Evolutionary conservation across 2,329 filamentous ascomycete species (phyloP), one percentile per base, ranked within the genome.

Genomic region (Fusarium scirpi): DNA sequence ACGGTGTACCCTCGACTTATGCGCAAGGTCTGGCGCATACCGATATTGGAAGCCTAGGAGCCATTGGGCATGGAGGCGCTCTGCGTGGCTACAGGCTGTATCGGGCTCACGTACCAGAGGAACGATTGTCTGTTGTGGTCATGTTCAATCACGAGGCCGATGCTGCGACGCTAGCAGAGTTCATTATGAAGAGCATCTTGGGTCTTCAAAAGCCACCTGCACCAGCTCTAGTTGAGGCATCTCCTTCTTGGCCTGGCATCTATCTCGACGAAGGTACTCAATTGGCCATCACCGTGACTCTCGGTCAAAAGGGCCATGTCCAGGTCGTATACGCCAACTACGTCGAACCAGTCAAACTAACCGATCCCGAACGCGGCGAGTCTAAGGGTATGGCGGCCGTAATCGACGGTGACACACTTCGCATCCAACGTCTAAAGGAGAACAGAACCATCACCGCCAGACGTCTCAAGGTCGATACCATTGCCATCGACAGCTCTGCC

Each of bases 61-160:
- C 51, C 4, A 54, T 69, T 4, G 67, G 66, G 1, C 67, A 69
- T 3, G 67, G 67, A 1, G 67, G 67, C 10, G 67, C 67, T 27
- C 27, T 69, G 3, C 67, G 67, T 16, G 67, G 67, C 15, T 69
- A 67, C 56, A 59, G 66, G 13, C 62, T 66, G 15, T 56, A 62
- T 20, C 56, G 66, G 6, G 46, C 67, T 13, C 67, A 70, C 12
- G 66, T 58, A 1, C 67, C 67, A 4, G 62, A 62, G 27, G 55
- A 70, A 20, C 61, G 67, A 20, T 41, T 70, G 12, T 69, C 67
- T 16, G 51, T 70, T 1, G 66, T 69, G 16, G 66, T 65, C 0
- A 62, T 69, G 66, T 61, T 69, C 32, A 69, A 69, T 3, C 67
- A 69, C 7, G 67, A 69, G 25, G 62, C 66, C 8, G 66, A 66